A percentile compares a stretch with the other conserved stretches of the same genome.
These are phyloP conservation scores for Pichia norvegensis DNA, from an alignment of 1,139 yeast genomes.

Conservation along the genomic window DNA sequence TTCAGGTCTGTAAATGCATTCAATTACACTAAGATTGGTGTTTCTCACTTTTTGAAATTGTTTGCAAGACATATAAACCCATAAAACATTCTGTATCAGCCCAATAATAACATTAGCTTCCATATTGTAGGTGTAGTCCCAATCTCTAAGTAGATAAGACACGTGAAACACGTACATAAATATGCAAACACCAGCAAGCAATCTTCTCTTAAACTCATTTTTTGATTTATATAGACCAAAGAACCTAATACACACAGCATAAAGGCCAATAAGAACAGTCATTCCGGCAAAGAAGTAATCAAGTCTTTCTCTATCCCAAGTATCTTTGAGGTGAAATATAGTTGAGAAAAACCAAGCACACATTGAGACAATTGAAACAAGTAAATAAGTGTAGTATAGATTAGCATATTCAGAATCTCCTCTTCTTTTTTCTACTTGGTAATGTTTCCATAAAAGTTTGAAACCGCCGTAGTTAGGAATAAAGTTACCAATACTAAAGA, in stretches of 20 bases:
- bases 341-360: slow-evolving; percentile 85
- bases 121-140: slow-evolving; percentile 95
- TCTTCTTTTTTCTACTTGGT: slow-evolving; percentile 17
- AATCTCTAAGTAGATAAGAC: slow-evolving; percentile 55
- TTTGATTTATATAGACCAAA: slow-evolving; percentile 45
- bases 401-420: slow-evolving; percentile 23
- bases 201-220: slow-evolving; percentile 25
- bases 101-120: slow-evolving; percentile 79
- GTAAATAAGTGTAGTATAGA: slow-evolving; percentile 36
- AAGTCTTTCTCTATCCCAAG: slow-evolving; percentile 66
- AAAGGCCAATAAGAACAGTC: slow-evolving; percentile 74
- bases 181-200: slow-evolving; percentile 38
- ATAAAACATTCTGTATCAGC: slow-evolving; percentile 55
- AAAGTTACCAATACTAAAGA: slow-evolving; percentile 76
- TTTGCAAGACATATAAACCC: slow-evolving; percentile 29
- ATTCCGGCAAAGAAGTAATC: slow-evolving; percentile 93
- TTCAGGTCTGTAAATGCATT: slow-evolving; percentile 15
- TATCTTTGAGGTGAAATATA: slow-evolving; percentile 82
- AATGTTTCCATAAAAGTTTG: slow-evolving; percentile 28
- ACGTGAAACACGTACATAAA: slow-evolving; percentile 56
- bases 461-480: slow-evolving; percentile 65
- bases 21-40: slow-evolving; percentile 27
- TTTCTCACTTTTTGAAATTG: slow-evolving; percentile 18
- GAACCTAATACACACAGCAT: slow-evolving; percentile 53
- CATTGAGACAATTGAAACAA: slow-evolving; percentile 58